Percentiles rank a stretch among this genome's conserved stretches.
These are phyloP conservation scores for Colletotrichum aenigma DNA, from an alignment of 2,329 filamentous ascomycete species.

Conservation along the genomic window DNA sequence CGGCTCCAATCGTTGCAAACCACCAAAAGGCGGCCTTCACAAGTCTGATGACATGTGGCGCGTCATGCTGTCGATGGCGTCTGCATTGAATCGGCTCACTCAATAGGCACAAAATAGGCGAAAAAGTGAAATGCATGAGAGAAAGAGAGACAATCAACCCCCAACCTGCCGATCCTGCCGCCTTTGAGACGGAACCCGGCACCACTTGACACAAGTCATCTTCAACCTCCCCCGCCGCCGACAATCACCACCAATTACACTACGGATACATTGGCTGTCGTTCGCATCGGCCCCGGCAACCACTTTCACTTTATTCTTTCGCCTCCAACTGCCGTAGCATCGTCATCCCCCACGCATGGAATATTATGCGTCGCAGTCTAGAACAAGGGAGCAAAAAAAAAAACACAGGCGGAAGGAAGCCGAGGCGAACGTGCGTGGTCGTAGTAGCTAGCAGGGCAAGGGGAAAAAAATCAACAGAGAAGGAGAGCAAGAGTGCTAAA, in stretches of 20 bases:
- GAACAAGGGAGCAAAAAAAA: neutral
- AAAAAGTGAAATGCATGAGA: neutral
- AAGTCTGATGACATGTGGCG: neutral
- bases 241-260: neutral
- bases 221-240: neutral
- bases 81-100: neutral
- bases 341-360: neutral
- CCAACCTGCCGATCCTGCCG: neutral
- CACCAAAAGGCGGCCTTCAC: neutral
- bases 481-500: neutral
- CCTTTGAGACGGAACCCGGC: neutral
- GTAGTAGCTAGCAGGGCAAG: neutral
- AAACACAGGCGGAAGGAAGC: neutral
- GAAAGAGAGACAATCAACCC: neutral
- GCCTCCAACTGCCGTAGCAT: neutral
- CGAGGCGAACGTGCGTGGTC: neutral
- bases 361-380: neutral
- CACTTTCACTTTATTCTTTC: neutral
- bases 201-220: neutral
- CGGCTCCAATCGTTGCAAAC: neutral
- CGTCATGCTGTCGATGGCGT: neutral
- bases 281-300: neutral
- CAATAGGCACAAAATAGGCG: neutral
- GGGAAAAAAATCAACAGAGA: neutral
- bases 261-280: neutral